Base-by-base conservation (phyloP, 2,329 filamentous ascomycete species). In the Fusarium austroafricanum region DNA sequence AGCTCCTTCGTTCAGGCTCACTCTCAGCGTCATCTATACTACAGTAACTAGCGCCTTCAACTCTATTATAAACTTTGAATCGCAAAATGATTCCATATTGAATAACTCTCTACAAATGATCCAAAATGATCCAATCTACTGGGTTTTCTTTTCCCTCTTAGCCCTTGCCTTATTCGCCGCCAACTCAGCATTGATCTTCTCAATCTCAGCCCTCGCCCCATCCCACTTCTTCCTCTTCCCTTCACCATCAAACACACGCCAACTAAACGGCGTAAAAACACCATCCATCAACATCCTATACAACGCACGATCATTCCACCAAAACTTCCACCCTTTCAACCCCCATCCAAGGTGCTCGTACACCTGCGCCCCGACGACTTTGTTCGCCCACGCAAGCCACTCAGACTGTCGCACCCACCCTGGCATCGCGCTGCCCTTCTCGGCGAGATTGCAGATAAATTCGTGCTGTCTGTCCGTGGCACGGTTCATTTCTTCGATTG, bases 301-400 rank as follows among this genome's bases (percentile, higher is more conserved):
- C 37, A 83, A 67, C 20, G 68, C 71, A 10, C 75, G 72, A 29
- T 84, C 79, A 21, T 63, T 63, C 61, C 76, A 75, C 80, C 81
- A 83, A 26, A 83, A 80, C 43, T 55, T 70, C 80, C 82, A 83
- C 0, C 77, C 79, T 35, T 73, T 70, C 70, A 71, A 72, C 1
- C 79, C 79, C 76, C 79, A 83, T 7, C 81, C 80, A 15, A 84
- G 71, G 18, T 79, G 75, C 51, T 81, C 77, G 9, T 72, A 59
- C 40, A 82, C 75, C 2, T 79, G 79, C 1, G 80, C 79, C 2
- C 82, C 82, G 3, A 82, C 81, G 15, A 79, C 75, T n/a, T 75
- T 54, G 61, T 84, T 77, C 37, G 82, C 75, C 73, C 79, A 83
- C 1, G 60, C 68, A 46, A 80, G 72, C 76, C 80, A 83, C 37